phyloP scores from a whole-genome alignment of 2,329 filamentous ascomycete species.

The Botryotinia calthae region DNA sequence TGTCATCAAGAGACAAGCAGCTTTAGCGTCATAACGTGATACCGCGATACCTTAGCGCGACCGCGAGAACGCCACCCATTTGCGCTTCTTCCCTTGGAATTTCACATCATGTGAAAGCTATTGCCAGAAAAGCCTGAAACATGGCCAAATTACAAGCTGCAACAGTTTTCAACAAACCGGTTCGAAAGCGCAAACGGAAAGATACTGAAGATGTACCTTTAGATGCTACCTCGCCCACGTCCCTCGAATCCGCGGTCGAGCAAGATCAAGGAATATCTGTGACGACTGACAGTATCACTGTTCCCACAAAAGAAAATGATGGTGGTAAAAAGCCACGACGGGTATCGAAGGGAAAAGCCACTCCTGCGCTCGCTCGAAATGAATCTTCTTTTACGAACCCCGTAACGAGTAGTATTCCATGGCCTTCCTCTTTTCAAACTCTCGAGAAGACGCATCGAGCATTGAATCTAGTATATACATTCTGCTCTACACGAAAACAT shows the following conservation, averaged over 20 bases:
- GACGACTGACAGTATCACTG: constrained; percentile 40
- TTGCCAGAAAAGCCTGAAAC: neutral
- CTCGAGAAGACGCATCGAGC: constrained; percentile 78
- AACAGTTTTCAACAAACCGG: constrained; percentile 45
- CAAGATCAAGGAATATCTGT: constrained; percentile 9
- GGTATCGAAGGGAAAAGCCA: constrained; percentile 40
- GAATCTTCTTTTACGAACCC: constrained; percentile 31
- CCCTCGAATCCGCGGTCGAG: neutral
- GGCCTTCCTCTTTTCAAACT: constrained; percentile 72
- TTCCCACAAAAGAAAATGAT: constrained; percentile 57
- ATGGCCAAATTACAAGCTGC: constrained; percentile 45
- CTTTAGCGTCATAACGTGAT: neutral
- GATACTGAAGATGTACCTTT: constrained; percentile 30
- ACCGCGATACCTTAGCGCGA: neutral
- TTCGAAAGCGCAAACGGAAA: constrained; percentile 43
- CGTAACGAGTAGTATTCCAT: constrained; percentile 43
- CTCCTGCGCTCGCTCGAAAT: constrained; percentile 29
- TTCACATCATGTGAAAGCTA: neutral
- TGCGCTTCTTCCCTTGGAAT: neutral
- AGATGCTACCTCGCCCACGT: constrained; percentile 10
- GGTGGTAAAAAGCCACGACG: constrained; percentile 49
- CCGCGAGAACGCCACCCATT: neutral
- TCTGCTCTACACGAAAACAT: constrained; percentile 90
- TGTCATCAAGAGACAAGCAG: neutral
- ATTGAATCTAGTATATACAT: constrained; percentile 89